Evolutionary conservation across 2,329 filamentous ascomycete species (phyloP).

Genomic region (Aspergillus uvarum): DNA sequence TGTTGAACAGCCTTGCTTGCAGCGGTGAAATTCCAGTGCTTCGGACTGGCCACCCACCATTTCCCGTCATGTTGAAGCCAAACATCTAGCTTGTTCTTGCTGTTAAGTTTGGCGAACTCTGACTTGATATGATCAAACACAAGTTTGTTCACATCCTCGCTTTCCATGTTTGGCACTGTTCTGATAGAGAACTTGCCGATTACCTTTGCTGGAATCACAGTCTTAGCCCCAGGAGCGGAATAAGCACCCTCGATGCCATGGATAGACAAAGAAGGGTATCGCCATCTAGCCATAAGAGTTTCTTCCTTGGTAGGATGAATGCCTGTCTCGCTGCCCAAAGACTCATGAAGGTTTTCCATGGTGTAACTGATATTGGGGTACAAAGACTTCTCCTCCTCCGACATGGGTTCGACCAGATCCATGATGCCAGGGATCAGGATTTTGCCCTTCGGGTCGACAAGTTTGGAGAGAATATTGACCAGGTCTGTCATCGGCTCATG

Average conservation of each 20-base stretch:
- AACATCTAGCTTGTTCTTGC: constrained; percentile 87
- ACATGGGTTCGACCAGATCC: constrained; percentile 88
- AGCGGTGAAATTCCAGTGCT: constrained; percentile 98
- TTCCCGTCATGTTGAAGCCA: constrained; percentile 86
- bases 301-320: constrained; percentile 86
- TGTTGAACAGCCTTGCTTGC: constrained; percentile 94
- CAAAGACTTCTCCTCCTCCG: constrained; percentile 79
- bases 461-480: constrained; percentile 72
- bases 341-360: constrained; percentile 93
- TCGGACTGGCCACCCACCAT: constrained; percentile 97
- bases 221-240: constrained; percentile 91
- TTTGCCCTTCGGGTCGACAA: constrained; percentile 88
- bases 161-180: constrained; percentile 96
- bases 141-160: constrained; percentile 78
- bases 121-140: constrained; percentile 83
- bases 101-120: constrained; percentile 80
- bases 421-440: constrained; percentile 92
- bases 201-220: constrained; percentile 96
- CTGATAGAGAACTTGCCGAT: constrained; percentile 98
- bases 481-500: constrained; percentile 99
- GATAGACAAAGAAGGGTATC: constrained; percentile 87
- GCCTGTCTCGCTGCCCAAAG: constrained; percentile 81
- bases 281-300: constrained; percentile 94
- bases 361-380: constrained; percentile 91
- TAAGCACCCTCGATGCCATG: constrained; percentile 96